Base-by-base conservation (phyloP, 106 monocot genomes). In the Dioscorea dumetorum region DNA sequence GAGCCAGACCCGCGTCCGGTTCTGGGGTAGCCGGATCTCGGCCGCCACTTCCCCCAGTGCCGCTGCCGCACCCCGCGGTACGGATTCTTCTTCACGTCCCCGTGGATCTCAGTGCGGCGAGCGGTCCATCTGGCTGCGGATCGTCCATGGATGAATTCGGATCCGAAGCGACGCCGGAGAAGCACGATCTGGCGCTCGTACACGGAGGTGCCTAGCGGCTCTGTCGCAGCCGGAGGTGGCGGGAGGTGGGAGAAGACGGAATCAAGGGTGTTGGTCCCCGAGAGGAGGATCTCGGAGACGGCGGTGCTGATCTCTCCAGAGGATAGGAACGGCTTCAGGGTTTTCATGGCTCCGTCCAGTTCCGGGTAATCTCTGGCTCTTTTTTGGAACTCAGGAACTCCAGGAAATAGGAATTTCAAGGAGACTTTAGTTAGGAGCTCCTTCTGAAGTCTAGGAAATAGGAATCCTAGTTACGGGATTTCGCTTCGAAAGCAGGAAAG, bases 31-130 rank as follows among this genome's bases (percentile, higher is more conserved):
- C 15, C 84, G 74, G 70, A 89, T 89, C 70, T 89, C 88, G 7
- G 88, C 88, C 3, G 84, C 88, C 88, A 89, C 31, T 89, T 89
- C 8, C 88, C 88, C 88, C 88, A 89, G 53, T 84, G 88, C 2
- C 88, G 72, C 66, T 89, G 88, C 28, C 88, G 74, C 12, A 88
- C 88, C 3, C 88, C 88, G 9, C 88, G 81, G 65, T 79, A 88
- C 23, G 84, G 84, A 68, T 84, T 88, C 48, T 34, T 23, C 59
- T 18, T 23, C 59, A 14, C 67, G 72, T 21, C 19, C 48, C 12
- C 16, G 16, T 6, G 23, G 66, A 57, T 58, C 65, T 54, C 19
- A 8, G 54, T 8, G 54, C 0, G 9, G 12, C 54, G 0, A 15
- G 13, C 8, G 5, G 12, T 16, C 54, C 18, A 19, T 19, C 54